phyloP scores from a whole-genome alignment of 345 rosid species.

The Microthlaspi erraticum region DNA sequence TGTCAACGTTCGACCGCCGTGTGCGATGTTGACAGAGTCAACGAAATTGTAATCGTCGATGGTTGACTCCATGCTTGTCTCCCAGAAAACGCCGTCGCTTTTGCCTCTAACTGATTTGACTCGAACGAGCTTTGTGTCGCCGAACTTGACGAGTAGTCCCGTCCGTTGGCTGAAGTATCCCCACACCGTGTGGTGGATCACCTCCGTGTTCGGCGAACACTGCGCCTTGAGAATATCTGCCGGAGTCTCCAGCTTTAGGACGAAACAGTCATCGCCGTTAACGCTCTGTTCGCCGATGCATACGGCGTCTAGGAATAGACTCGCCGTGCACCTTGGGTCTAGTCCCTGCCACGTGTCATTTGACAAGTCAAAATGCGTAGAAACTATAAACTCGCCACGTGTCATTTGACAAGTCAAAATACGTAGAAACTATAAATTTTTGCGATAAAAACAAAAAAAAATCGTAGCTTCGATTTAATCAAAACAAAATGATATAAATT shows the following conservation, averaged over 20 bases:
- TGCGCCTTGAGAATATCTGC: constrained; percentile 59
- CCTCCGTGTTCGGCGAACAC: constrained; percentile 69
- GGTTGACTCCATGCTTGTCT: constrained; percentile 71
- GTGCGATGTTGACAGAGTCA: constrained; percentile 76
- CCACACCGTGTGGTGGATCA: constrained; percentile 84
- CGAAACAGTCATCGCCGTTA: constrained; percentile 69
- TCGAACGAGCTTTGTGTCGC: constrained; percentile 73
- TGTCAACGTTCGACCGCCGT: constrained; percentile 67
- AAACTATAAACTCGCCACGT: too few species aligned
- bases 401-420: not conserved
- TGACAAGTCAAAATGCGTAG: not conserved
- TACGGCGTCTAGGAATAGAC: constrained; percentile 71
- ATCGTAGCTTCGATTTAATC: not conserved
- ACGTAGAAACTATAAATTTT: not conserved
- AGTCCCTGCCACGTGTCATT: constrained; percentile 59
- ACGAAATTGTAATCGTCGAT: constrained; percentile 68
- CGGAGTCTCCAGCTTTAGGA: constrained; percentile 70
- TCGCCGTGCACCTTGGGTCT: constrained; percentile 83
- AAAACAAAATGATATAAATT: too few species aligned
- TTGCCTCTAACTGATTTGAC: constrained; percentile 59
- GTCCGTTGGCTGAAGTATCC: constrained; percentile 94
- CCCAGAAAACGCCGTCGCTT: constrained; percentile 71
- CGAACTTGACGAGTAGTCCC: constrained; percentile 70
- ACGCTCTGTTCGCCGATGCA: constrained; percentile 71
- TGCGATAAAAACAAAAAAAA: not conserved